Conservation (phyloP, 2,329 filamentous ascomycete genomes). For the Pezicula carpinea region DNA sequence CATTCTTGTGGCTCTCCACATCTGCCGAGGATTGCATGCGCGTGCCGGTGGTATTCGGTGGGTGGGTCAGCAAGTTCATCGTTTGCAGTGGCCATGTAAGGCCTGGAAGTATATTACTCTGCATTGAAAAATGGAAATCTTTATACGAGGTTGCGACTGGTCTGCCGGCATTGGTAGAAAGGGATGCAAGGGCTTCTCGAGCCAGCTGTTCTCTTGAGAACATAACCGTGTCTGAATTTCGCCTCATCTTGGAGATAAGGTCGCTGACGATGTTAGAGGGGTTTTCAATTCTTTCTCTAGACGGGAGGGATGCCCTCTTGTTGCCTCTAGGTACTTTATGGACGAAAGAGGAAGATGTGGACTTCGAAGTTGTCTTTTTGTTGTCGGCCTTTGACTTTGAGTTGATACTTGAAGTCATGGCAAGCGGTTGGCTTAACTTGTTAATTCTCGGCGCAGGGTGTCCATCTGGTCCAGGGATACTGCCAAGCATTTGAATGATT, state of each 20-base stretch:
- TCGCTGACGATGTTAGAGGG: neutral
- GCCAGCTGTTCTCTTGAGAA: neutral
- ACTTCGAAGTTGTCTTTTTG: slow-evolving; percentile 6
- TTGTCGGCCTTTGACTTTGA: slow-evolving; percentile 4
- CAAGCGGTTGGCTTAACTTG: slow-evolving; percentile 13
- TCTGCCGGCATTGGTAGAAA: neutral
- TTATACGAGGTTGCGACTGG: neutral
- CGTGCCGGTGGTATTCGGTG: neutral
- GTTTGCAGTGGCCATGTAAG: neutral
- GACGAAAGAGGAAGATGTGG: neutral
- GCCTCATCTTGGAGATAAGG: neutral
- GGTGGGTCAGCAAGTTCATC: neutral
- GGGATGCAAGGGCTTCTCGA: neutral
- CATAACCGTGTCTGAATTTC: neutral
- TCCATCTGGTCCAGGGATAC: slow-evolving; percentile 15
- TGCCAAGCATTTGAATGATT: slow-evolving; percentile 22
- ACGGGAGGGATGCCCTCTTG: slow-evolving; percentile 1
- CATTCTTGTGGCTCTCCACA: neutral
- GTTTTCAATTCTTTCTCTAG: neutral
- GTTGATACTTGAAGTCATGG: neutral
- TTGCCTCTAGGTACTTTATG: neutral
- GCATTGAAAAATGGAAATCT: neutral
- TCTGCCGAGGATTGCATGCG: neutral
- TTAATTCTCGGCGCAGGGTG: slow-evolving; percentile 8
- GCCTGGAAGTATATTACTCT: neutral